Conservation (phyloP, 78 protist genomes). For the Dictyostelium discoideum region dicty_2.7 NC_007089.4:4821501-4822000, state of each 20-base stretch:
- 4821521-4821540: background rate
- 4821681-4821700: slow-evolving; percentile 10
- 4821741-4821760: background rate
- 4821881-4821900: background rate
- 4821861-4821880: background rate
- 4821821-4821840: background rate
- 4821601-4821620: background rate
- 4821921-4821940: background rate
- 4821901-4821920: background rate
- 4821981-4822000: slow-evolving; percentile 1
- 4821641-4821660: background rate
- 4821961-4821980: background rate
- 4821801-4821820: background rate
- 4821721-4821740: background rate
- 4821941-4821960: background rate
- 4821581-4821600: background rate
- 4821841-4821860: background rate
- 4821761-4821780: background rate
- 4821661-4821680: background rate
- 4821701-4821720: background rate
- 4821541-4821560: background rate
- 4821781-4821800: background rate
- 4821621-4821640: background rate
- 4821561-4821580: background rate
- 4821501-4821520: background rate